A percentile compares a stretch with the other conserved stretches of the same genome.
Evolutionary conservation across 176 grass and related monocot genomes (phyloP).

Genomic region (Phoenix roebelenii): DNA sequence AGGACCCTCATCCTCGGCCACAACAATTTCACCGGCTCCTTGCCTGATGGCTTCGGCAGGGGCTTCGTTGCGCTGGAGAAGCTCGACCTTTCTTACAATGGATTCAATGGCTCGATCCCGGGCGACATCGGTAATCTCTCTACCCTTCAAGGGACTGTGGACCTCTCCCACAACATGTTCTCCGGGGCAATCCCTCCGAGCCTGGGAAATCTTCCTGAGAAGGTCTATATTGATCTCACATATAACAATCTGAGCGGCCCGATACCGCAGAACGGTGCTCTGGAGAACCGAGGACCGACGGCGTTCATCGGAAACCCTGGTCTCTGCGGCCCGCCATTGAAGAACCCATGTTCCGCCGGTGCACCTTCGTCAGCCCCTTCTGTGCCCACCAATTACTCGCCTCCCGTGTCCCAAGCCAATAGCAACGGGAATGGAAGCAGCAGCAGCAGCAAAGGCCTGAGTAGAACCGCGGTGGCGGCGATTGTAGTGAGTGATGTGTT

Average conservation of each 20-base stretch:
- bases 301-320: conserved; percentile 68
- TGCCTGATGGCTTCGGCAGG: conserved; percentile 40
- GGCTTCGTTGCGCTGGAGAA: conserved; percentile 40
- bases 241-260: conserved; percentile 88
- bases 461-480: conserved; percentile 45
- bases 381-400: conserved; percentile 32
- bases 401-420: conserved; percentile 5
- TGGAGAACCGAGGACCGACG: conserved; percentile 66
- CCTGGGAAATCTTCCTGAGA: conserved; percentile 74
- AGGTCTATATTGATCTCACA: conserved; percentile 81
- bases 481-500: conserved; percentile 63
- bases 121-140: conserved; percentile 57
- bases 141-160: conserved; percentile 58
- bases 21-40: conserved; percentile 47
- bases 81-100: conserved; percentile 82
- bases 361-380: conserved; percentile 32
- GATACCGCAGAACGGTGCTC: conserved; percentile 63
- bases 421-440: conserved; percentile 9
- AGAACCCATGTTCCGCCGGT: conserved; percentile 48
- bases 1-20: conserved; percentile 48
- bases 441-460: conserved; percentile 35
- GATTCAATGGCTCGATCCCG: conserved; percentile 45
- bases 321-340: conserved; percentile 70
- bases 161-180: conserved; percentile 80
- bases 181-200: conserved; percentile 61